Evolutionary conservation across 2,329 filamentous ascomycete genomes (phyloP), one percentile per base, ranked within the genome.

Genomic region (Tolypocladium ophioglossoides): DNA sequence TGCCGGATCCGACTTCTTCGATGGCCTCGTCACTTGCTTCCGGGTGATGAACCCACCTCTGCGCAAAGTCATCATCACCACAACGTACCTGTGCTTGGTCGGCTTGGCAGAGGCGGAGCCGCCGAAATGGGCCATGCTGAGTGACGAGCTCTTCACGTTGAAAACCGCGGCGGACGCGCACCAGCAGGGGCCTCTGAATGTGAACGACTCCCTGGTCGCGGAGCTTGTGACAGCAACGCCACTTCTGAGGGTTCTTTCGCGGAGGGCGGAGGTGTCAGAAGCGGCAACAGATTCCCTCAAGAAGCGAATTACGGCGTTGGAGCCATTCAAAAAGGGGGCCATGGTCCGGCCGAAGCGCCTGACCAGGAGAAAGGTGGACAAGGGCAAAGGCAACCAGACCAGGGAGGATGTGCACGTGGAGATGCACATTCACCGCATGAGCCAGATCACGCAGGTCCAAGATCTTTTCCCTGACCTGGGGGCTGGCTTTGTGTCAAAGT

Each of bases 391-490:
- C 2, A 66, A 69, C 14, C 71, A 70, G 55, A 64, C 68, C 4
- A 64, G 63, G 6, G 66, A 69, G 9, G 72, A 77, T 7, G 58
- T 64, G 8, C 63, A 70, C 7, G 69, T 68, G 3, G 75, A 79
- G 46, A 74, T 91, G 37, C 89, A 94, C 63, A 73, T 92, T 24
- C 90, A 96, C 68, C 84, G 78, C 44, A 86, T 95, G 82, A 91
- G 87, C 62, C 82, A 92, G 50, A 83, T 97, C 52, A 87, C 87
- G 0, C 89, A 95, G 67, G 79, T 99, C n/a, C 91, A 96, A 65
- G 92, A 99, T 65, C 76, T 97, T 0, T 96, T 97, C 64, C 90
- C 92, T 0, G 83, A 95, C 58, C 75, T 97, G 11, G 91, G 91
- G 6, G 85, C 88, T 4, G 88, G 80, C 0, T 97, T 96, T 65